Evolutionary conservation across 345 rosid genomes (phyloP).

Genomic region (Turritis glabra): DNA sequence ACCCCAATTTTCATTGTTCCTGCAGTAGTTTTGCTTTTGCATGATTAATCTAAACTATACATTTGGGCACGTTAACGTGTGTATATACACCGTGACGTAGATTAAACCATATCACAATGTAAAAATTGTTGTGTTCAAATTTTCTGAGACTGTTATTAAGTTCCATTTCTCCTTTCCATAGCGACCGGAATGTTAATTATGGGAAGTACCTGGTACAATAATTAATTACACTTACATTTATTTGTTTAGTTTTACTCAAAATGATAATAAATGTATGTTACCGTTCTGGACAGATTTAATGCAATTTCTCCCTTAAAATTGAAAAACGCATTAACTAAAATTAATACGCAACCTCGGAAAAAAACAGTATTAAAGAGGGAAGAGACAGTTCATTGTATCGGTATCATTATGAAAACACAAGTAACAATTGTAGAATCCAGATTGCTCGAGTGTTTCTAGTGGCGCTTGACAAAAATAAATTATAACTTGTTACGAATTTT

Average conservation of each 20-base stretch:
- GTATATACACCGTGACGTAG: neutral
- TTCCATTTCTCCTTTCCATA: neutral
- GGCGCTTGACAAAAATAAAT: neutral
- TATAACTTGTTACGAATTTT: neutral
- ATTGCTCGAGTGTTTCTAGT: conserved; percentile 4
- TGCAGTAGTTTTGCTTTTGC: conserved; percentile 21
- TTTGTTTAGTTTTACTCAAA: neutral
- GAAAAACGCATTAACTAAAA: conserved; percentile 11
- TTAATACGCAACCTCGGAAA: conserved; percentile 27
- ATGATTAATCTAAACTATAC: conserved; percentile 8
- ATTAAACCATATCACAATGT: neutral
- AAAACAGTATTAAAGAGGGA: conserved; percentile 19
- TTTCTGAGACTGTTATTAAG: neutral
- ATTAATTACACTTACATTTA: conserved; percentile 6
- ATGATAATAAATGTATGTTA: conserved; percentile 34
- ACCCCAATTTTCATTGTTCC: conserved; percentile 19
- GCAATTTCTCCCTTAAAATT: conserved; percentile 15
- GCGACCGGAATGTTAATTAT: neutral
- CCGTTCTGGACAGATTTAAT: conserved; percentile 33
- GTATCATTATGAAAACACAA: conserved; percentile 4
- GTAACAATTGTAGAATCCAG: neutral
- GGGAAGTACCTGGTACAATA: conserved; percentile 13
- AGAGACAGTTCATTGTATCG: conserved; percentile 11
- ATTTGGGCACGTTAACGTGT: conserved; percentile 18
- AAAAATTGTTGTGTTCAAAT: neutral